Conservation (phyloP, 441 rosid species). For the Syzygium syzygioides region DNA sequence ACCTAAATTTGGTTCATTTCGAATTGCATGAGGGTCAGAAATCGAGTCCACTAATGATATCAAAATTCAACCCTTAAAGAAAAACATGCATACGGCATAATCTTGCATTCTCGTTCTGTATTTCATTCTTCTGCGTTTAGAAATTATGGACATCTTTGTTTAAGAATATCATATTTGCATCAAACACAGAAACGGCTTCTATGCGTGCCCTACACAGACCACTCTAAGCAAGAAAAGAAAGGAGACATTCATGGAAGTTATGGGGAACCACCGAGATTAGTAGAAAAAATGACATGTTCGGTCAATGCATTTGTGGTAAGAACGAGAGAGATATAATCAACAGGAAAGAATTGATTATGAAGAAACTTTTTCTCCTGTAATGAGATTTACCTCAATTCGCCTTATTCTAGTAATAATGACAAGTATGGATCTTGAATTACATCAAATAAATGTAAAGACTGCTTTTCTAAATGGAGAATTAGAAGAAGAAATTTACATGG, state of each 20-base stretch:
- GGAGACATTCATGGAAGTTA: neutral
- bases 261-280: neutral
- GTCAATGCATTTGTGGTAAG: neutral
- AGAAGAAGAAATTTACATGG: too few species aligned
- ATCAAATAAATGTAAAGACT: too few species aligned
- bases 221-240: neutral
- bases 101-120: neutral
- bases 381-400: too few species aligned
- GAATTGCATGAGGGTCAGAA: neutral
- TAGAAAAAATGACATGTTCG: neutral
- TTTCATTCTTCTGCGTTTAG: neutral
- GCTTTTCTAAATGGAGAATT: too few species aligned
- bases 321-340: too few species aligned
- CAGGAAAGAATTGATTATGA: too few species aligned
- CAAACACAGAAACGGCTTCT: neutral
- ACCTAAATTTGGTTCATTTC: neutral
- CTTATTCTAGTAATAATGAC: too few species aligned
- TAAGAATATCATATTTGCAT: neutral
- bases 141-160: neutral
- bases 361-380: too few species aligned
- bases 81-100: neutral
- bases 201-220: neutral
- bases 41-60: neutral
- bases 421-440: too few species aligned
- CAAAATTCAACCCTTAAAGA: neutral